Conservation (phyloP, 192 early-diverging fungal genomes). For the Radiomyces spectabilis region DNA sequence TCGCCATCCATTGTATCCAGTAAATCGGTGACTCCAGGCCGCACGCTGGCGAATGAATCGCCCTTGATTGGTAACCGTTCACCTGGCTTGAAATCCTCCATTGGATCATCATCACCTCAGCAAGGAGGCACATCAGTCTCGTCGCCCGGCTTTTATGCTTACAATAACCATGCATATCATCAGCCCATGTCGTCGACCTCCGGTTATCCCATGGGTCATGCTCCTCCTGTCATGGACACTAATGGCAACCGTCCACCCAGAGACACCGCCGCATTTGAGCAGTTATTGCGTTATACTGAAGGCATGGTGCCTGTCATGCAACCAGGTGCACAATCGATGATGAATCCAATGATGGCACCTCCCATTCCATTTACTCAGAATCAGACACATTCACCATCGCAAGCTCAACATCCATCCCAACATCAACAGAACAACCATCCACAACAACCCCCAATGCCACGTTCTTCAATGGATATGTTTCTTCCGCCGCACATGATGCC, state of each 20-base stretch:
- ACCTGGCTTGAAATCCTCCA: background rate
- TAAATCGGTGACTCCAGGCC: background rate
- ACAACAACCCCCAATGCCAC: too few species aligned
- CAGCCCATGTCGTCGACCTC: background rate
- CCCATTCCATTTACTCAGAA: too few species aligned
- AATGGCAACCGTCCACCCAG: too few species aligned
- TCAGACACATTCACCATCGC: too few species aligned
- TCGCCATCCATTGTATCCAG: constrained; percentile 1
- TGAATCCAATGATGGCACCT: too few species aligned
- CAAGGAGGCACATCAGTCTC: background rate
- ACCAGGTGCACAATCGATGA: too few species aligned
- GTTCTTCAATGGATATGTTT: background rate
- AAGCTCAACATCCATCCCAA: too few species aligned
- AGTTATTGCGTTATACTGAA: too few species aligned
- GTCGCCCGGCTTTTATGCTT: background rate
- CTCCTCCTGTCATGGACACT: too few species aligned
- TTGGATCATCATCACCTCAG: background rate
- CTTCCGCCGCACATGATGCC: background rate
- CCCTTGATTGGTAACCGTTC: background rate
- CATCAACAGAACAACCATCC: too few species aligned
- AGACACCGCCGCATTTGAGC: too few species aligned
- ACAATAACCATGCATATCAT: background rate
- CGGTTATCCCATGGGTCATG: background rate
- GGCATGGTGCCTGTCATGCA: too few species aligned
- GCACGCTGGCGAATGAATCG: background rate